A percentile compares a stretch with the other conserved stretches of the same genome.
Evolutionary conservation across 495 filamentous ascomycete species (phyloP).

Genomic region (Elasticomyces elasticus): DNA sequence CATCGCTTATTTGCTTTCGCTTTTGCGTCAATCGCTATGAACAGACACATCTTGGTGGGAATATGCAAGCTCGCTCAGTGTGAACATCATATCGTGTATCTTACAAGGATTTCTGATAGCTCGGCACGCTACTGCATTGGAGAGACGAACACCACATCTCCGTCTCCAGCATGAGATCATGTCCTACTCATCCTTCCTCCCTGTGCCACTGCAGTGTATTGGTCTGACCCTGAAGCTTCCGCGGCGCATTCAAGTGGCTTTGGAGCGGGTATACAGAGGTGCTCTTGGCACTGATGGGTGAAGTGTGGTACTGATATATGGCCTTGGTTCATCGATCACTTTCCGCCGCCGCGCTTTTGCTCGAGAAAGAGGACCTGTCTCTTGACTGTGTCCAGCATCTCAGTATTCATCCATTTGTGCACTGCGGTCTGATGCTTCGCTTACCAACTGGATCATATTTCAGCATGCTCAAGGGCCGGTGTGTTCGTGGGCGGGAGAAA

Average conservation of each 20-base stretch:
- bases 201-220: too few species aligned
- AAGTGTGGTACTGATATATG: background rate
- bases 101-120: background rate
- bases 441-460: constrained; percentile 98
- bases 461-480: constrained; percentile 85
- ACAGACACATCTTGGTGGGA: background rate
- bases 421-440: constrained; percentile 25
- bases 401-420: background rate
- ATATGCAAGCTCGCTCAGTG: background rate
- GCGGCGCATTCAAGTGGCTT: too few species aligned
- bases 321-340: constrained; percentile 2
- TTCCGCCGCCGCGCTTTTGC: constrained; percentile 50
- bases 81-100: background rate
- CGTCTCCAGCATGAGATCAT: too few species aligned
- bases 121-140: too few species aligned
- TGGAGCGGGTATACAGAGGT: too few species aligned
- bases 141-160: too few species aligned
- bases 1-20: too few species aligned
- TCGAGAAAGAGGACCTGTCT: constrained; percentile 91
- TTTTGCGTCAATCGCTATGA: background rate
- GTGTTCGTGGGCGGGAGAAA: constrained; percentile 66
- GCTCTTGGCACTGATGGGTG: too few species aligned
- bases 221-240: too few species aligned
- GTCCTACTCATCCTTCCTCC: too few species aligned
- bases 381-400: constrained; percentile 42